Evolutionary conservation across 805 yeast species (phyloP), one percentile per base, ranked within the genome.

Genomic region (Zygosaccharomyces gambellarensis): DNA sequence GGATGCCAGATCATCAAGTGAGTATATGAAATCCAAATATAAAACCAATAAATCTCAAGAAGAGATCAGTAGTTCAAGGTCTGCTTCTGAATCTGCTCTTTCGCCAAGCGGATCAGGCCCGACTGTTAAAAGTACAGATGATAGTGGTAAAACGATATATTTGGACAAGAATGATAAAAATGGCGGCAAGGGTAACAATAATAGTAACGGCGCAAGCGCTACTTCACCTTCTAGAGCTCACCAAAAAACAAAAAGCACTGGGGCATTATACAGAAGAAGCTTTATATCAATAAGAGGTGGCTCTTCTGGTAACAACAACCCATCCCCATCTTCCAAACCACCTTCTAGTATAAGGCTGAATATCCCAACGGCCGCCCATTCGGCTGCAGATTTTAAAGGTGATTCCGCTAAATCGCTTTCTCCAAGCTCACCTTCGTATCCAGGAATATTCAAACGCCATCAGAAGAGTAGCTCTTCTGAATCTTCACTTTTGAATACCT

Each of bases 401-500:
- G 47, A 56, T 2, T 43, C 57, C 3, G 46, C 46, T 19, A 56
- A 58, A 39, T 51, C 63, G 2, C 44, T 52, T 4, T 57, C 61
- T 6, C 68, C 65, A 9, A 44, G 47, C 30, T 66, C 71, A 1
- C 69, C 69, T 10, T 51, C 60, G n/a, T 60, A 62, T 40, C 50
- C 66, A 3, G 77, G 77, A 25, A 74, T 84, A 46, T 83, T 84
- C 68, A 72, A 85, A 54, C 77, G 82, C 53, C 88, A 83, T 57
- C 75, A 78, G 43, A 76, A 86, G 49, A 76, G 84, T n/a, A 78
- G 76, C 43, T 81, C 87, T 0, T 77, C 83, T 0, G 85, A 80
- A 48, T 73, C 81, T 1, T 74, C 81, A 0, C 48, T 73, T 1
- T 64, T 73, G 49, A 72, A 68, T 28, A 57, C 69, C 14, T 50